phyloP scores from a whole-genome alignment of 306 rosid genomes.

The Pyrus pyrifolia region DNA sequence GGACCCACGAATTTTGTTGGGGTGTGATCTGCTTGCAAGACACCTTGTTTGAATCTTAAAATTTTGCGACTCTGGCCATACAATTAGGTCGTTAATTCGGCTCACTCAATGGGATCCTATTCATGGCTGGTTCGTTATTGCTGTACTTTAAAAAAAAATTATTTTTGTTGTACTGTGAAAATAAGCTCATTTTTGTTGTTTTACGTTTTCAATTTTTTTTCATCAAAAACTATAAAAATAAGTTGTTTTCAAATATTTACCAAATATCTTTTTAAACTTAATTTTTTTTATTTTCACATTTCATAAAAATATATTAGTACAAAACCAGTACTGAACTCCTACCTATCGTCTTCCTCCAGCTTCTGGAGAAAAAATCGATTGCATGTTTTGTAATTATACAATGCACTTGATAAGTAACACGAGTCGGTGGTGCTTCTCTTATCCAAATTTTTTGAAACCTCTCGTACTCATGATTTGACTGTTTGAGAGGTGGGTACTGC shows the following conservation, averaged over 20 bases:
- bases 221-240: too few species aligned
- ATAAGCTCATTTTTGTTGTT: too few species aligned
- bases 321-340: constrained; percentile 4
- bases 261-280: too few species aligned
- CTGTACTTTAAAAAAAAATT: too few species aligned
- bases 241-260: too few species aligned
- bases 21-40: constrained; percentile 24
- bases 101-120: constrained; percentile 20
- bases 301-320: too few species aligned
- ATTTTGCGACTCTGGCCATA: constrained; percentile 30
- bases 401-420: not conserved
- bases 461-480: not conserved
- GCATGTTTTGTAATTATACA: not conserved
- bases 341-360: not conserved
- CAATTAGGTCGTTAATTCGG: constrained; percentile 17
- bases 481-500: not conserved
- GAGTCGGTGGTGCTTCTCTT: not conserved
- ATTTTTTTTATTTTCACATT: too few species aligned
- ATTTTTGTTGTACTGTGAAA: too few species aligned
- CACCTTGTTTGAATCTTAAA: constrained; percentile 7
- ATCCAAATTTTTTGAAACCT: not conserved
- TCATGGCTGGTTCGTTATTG: too few species aligned
- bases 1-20: constrained; percentile 46
- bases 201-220: too few species aligned
- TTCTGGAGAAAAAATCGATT: not conserved